phyloP scores from a whole-genome alignment of 2,329 filamentous ascomycete genomes.

The Chrysoporthe austroafricana region DNA sequence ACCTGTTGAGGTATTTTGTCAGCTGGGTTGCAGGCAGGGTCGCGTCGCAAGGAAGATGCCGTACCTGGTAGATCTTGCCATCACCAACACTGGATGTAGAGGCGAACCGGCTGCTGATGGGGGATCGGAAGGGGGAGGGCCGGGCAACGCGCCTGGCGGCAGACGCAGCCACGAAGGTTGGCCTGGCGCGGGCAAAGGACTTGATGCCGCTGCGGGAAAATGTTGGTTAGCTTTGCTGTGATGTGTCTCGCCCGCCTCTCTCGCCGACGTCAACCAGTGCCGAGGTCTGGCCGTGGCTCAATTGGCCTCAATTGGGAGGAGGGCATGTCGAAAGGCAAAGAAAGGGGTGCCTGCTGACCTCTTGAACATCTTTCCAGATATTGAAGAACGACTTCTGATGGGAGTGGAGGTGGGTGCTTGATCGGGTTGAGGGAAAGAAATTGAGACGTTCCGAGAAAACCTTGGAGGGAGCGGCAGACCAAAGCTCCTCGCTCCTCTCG shows the following conservation, averaged over 20 bases:
- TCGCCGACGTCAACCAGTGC: slow-evolving; percentile 20
- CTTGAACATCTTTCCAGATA: slow-evolving; percentile 81
- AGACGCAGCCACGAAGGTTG: slow-evolving; percentile 59
- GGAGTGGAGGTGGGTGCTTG: slow-evolving; percentile 54
- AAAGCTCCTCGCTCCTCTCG: slow-evolving; percentile 12
- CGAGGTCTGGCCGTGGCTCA: slow-evolving; percentile 46
- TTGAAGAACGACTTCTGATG: slow-evolving; percentile 66
- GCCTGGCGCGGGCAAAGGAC: slow-evolving; percentile 62
- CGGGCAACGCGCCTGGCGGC: slow-evolving; percentile 60
- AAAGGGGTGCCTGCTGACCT: slow-evolving; percentile 61
- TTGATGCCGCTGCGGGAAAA: slow-evolving; percentile 61
- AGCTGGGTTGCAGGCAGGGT: slow-evolving; percentile 33
- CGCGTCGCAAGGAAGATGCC: slow-evolving; percentile 32
- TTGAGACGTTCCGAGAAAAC: slow-evolving; percentile 29
- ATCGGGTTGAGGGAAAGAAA: slow-evolving; percentile 46
- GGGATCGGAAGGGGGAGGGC: slow-evolving; percentile 59
- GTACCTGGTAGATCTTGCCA: slow-evolving; percentile 72
- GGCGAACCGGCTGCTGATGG: slow-evolving; percentile 61
- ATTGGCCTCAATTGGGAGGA: slow-evolving; percentile 54
- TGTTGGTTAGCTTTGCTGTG: slow-evolving; percentile 32
- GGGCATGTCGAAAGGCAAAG: slow-evolving; percentile 34
- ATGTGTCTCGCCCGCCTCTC: slow-evolving; percentile 3
- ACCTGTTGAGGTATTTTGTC: slow-evolving; percentile 75
- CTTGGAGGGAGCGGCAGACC: slow-evolving; percentile 28
- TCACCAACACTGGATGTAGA: slow-evolving; percentile 61